Evolutionary conservation across 2,329 filamentous ascomycete species (phyloP), one percentile per base, ranked within the genome.

Genomic region (Neophaeococcomyces mojaviensis): DNA sequence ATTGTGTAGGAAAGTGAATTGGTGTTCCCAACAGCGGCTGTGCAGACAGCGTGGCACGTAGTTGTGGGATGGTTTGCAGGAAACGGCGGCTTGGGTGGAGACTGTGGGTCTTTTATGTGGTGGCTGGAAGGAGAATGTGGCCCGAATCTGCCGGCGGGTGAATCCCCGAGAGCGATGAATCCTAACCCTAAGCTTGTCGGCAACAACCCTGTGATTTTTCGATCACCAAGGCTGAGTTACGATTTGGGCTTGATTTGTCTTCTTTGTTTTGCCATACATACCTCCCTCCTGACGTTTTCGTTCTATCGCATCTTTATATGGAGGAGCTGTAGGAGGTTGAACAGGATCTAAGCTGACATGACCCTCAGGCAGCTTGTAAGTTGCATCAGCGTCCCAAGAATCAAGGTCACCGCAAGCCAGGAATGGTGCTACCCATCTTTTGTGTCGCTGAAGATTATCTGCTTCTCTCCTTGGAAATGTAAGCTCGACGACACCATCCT

Each of bases 371-470:
- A 98, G 72, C 55, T 85, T 79, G 66, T 97, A 96, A 3, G 89
- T 57, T 3, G 92, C 90, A 71, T 98, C 92, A 1, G 90, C 88
- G 69, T 98, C 92, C 69, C 89, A 98, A 9, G 87, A 82, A 19
- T 88, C 94, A 44, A 98, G 74, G 66, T 98, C 92, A 37, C 92
- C 92, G 63, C 92, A 98, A n/a, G 92, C 89, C 58, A 98, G 78
- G 62, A 98, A 98, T 0, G 90, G 88, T 3, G 89, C 88, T 56
- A 97, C 90, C 88, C 90, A 97, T 44, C 54, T 40, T 38, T 48
- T 53, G n/a, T 59, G 52, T 59, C 63, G 71, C 59, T 62, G 38
- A 13, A 44, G 32, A 9, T 24, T 30, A 7, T n/a, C 26, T 22
- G 31, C 39, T 49, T 74, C 57, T 63, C 77, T 64, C 66, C 71